Conservation (phyloP, 2,329 filamentous ascomycete genomes). For the Berkeleyomyces basicola region DNA sequence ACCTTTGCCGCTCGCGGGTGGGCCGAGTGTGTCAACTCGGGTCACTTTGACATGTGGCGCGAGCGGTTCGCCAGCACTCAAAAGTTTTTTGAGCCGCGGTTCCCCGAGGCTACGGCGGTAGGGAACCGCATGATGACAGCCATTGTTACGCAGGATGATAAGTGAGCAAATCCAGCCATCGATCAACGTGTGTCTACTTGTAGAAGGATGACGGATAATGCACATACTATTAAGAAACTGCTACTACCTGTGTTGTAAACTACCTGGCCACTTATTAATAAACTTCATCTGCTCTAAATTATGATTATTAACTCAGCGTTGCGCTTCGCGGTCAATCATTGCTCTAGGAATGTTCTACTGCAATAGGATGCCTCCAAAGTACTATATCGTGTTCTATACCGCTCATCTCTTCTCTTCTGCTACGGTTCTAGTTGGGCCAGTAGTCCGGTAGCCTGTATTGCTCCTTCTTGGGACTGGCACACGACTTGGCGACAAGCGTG, state of each 20-base stretch:
- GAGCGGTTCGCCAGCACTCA: constrained; percentile 86
- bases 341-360: background rate
- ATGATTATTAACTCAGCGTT: background rate
- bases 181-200: background rate
- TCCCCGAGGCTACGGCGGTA: constrained; percentile 69
- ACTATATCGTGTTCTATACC: background rate
- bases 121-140: constrained; percentile 97
- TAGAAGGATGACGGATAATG: background rate
- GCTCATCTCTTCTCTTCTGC: background rate
- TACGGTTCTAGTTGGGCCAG: background rate
- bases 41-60: constrained; percentile 83
- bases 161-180: background rate
- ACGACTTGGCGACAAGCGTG: background rate
- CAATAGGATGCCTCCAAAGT: background rate
- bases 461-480: background rate
- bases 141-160: constrained; percentile 48
- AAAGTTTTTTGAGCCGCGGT: constrained; percentile 77
- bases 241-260: too few relatives aligned
- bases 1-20: constrained; percentile 92
- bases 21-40: constrained; percentile 82
- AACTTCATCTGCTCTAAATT: background rate
- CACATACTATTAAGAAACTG: too few relatives aligned
- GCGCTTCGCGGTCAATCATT: background rate
- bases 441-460: background rate
- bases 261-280: background rate